Conservation (phyloP, 768 basidiomycete genomes). For the Crassisporium funariophilum region DNA sequence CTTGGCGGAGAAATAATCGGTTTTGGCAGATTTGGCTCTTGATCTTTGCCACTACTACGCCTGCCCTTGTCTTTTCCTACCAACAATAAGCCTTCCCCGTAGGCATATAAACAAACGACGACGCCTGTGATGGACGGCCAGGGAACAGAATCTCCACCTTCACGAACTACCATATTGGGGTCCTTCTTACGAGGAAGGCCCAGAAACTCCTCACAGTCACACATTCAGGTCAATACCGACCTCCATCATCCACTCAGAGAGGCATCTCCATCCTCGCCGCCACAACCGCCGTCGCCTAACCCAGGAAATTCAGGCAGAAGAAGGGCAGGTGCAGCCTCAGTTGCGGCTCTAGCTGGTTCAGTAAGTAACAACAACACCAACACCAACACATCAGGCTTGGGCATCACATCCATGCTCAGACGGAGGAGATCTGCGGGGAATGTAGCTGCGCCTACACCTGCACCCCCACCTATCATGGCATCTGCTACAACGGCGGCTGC, state of each 20-base stretch:
- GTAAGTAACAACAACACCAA: conserved; percentile 27
- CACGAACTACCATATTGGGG: conserved; percentile 68
- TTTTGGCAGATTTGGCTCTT: too few species aligned
- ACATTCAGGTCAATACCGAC: conserved; percentile 45
- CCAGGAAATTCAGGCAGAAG: conserved; percentile 22
- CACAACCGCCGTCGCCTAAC: conserved; percentile 37
- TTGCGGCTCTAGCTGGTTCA: conserved; percentile 25
- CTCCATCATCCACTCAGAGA: conserved; percentile 35
- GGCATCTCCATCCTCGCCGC: conserved; percentile 47
- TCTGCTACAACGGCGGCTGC: conserved; percentile 28
- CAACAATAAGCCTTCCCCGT: too few species aligned
- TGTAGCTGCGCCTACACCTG: conserved; percentile 33
- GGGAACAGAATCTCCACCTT: conserved; percentile 44
- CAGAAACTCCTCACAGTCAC: conserved; percentile 64
- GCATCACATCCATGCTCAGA: conserved; percentile 65
- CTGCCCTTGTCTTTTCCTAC: too few species aligned
- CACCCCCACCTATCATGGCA: conserved; percentile 24
- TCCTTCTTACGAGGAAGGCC: conserved; percentile 73
- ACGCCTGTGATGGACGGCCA: conserved; percentile 28
- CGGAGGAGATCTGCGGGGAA: conserved; percentile 67
- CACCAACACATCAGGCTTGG: conserved; percentile 33
- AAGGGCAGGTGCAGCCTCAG: conserved; percentile 38
- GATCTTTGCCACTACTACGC: too few species aligned
- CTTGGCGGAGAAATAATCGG: too few species aligned
- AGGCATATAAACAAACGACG: too few species aligned